Percentiles rank a stretch among this genome's conserved stretches.
Conservation (phyloP, 345 rosid species). For the Mercurialis annua region DNA sequence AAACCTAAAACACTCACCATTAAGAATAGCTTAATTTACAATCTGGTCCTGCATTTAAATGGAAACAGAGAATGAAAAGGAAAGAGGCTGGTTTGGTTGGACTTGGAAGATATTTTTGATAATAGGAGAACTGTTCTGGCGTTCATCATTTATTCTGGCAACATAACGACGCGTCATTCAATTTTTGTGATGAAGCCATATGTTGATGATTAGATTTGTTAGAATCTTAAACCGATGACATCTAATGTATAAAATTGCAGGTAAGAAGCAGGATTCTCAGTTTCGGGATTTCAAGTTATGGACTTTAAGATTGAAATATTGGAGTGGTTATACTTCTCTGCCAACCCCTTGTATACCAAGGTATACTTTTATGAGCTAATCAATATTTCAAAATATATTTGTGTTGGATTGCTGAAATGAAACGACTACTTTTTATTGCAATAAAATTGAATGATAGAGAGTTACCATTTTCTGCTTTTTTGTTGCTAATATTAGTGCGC, state of each 20-base stretch:
- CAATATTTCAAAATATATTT: neutral
- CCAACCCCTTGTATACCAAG: neutral
- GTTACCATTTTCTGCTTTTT: neutral
- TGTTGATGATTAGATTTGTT: neutral
- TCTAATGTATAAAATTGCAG: conserved; percentile 31
- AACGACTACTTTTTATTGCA: neutral
- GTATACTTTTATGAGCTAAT: neutral
- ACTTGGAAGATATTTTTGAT: neutral
- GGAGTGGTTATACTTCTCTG: neutral
- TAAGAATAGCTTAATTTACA: neutral
- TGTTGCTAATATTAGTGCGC: neutral
- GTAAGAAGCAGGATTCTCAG: conserved; percentile 31
- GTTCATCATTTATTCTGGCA: neutral
- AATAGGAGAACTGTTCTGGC: neutral
- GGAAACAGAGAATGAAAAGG: neutral
- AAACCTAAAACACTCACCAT: too few relatives aligned
- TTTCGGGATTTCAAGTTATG: conserved; percentile 21
- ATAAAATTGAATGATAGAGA: neutral
- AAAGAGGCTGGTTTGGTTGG: neutral
- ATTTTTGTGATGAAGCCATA: neutral
- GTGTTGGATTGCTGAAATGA: neutral
- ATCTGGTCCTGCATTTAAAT: neutral
- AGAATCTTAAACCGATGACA: neutral
- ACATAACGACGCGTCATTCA: neutral
- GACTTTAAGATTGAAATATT: neutral